Evolutionary conservation across 306 rosid species (phyloP), one percentile per base, ranked within the genome.

Genomic region (Purshia tridentata): DNA sequence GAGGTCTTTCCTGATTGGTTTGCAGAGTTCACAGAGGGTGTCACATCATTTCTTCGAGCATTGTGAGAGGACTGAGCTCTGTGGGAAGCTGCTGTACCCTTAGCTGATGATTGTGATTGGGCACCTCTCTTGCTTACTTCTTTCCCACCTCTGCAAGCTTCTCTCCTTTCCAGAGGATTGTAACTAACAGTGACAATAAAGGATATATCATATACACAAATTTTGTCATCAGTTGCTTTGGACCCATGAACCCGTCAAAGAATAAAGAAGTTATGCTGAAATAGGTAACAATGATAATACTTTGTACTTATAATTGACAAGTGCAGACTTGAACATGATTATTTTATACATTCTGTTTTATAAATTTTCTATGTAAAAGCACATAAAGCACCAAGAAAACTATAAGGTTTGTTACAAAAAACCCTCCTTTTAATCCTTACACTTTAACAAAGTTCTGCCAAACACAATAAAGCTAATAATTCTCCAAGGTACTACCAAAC

Each of bases 151-250:
- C 77, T 91, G 85, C 88, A 76, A 16, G 72, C 70, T 69, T 91
- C 99, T 74, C 99, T 87, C 85, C 97, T 89, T 78, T 91, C 99
- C 72, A 79, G 46, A 73, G 99, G 88, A 77, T 91, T 94, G 66
- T 94, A 94, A 81, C 99, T 94, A 56, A 45, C 47, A 50, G 14
- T 4, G 56, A 72, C 49, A 61, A 5, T 3, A 84, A 50, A 76
- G 41, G 64, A 4, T 5, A 62, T 16, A 7, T 12, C 45, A 7
- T 13, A 48, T 53, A 20, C 11, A 2, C 39, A 61, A 29, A 49
- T 4, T 49, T 22, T 4, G 12, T 40, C 40, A 40, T 13, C 23
- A 4, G 40, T 23, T 57, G 2, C 41, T 23, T 53, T 53, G 58
- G 35, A 29, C 35, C 35, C 35, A 29, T 29, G 0, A n/a, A 50